A percentile compares a stretch with the other conserved stretches of the same genome.
These are phyloP conservation scores for Zasmidium cellare DNA, from an alignment of 2,329 filamentous ascomycete species.

Conservation along the genomic window DNA sequence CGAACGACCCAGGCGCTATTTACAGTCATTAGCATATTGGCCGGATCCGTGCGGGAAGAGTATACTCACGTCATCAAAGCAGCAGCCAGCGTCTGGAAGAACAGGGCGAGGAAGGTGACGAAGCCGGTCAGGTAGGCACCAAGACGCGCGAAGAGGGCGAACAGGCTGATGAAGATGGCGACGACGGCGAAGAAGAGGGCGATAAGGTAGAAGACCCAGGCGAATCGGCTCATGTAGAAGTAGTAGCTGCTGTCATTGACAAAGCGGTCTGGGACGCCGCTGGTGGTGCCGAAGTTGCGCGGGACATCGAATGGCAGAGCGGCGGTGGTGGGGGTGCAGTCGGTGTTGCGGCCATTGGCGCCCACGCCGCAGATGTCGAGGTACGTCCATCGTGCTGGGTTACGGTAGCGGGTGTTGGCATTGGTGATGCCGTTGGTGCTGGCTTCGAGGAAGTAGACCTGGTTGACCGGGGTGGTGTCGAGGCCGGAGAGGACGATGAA, in stretches of 20 bases:
- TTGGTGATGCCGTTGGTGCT: slow-evolving; percentile 71
- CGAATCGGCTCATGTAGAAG: slow-evolving; percentile 86
- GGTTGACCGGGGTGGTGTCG: slow-evolving; percentile 60
- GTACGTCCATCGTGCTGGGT: slow-evolving; percentile 81
- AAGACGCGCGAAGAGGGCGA: slow-evolving; percentile 70
- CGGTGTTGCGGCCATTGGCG: slow-evolving; percentile 51
- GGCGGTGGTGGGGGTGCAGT: slow-evolving; percentile 66
- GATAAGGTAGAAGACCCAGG: slow-evolving; percentile 88
- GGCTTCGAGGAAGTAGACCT: slow-evolving; percentile 83
- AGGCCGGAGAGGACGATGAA: slow-evolving; percentile 65
- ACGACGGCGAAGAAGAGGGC: slow-evolving; percentile 73
- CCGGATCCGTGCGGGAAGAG: background rate
- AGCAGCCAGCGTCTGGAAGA: slow-evolving; percentile 68
- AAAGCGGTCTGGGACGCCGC: slow-evolving; percentile 56
- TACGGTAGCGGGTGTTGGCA: slow-evolving; percentile 53
- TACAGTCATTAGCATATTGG: slow-evolving; percentile 23
- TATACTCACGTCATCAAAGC: slow-evolving; percentile 71
- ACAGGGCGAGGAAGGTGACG: slow-evolving; percentile 59
- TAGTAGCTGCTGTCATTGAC: slow-evolving; percentile 62
- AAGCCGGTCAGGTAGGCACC: slow-evolving; percentile 67
- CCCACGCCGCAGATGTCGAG: slow-evolving; percentile 75
- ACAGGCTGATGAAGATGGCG: slow-evolving; percentile 66
- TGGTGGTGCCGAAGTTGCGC: slow-evolving; percentile 59
- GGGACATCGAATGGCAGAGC: slow-evolving; percentile 64
- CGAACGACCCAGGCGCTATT: slow-evolving; percentile 65